These are phyloP conservation scores for Lolium rigidum DNA, from an alignment of 176 grass and related monocot genomes.

Conservation along the genomic window DNA sequence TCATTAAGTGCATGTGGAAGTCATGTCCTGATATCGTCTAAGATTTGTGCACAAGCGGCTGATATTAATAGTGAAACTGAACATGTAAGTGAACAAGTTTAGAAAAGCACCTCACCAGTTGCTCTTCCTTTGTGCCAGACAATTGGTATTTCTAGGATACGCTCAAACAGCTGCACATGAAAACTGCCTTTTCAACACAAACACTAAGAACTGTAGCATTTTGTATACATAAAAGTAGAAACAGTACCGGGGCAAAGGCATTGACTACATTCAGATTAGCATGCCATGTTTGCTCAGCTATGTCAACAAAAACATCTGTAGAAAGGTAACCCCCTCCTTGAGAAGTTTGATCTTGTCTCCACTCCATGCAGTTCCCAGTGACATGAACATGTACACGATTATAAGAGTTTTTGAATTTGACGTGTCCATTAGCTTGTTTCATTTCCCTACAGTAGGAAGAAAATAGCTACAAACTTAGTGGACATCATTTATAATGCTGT, in stretches of 20 bases:
- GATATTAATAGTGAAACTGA: constrained; percentile 27
- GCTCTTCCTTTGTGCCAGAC: constrained; percentile 88
- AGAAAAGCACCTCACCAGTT: constrained; percentile 96
- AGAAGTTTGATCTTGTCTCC: constrained; percentile 83
- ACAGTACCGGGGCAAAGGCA: constrained; percentile 89
- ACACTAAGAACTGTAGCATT: constrained; percentile 32
- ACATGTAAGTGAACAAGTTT: constrained; percentile 48
- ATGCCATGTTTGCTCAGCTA: constrained; percentile 94
- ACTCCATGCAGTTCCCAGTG: constrained; percentile 92
- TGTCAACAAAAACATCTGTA: constrained; percentile 96
- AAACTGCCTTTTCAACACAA: constrained; percentile 44
- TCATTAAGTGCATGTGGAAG: constrained; percentile 28
- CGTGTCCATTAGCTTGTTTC: constrained; percentile 69
- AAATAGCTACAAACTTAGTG: constrained; percentile 31
- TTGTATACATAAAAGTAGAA: constrained; percentile 29
- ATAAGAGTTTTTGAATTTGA: constrained; percentile 83
- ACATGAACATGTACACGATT: constrained; percentile 76
- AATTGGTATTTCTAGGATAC: constrained; percentile 87
- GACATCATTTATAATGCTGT: constrained; percentile 9
- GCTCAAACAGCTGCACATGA: constrained; percentile 85
- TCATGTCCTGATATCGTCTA: constrained; percentile 26
- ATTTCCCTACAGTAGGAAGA: constrained; percentile 75
- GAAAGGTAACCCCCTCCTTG: constrained; percentile 92
- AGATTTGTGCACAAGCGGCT: constrained; percentile 26
- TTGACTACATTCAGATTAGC: constrained; percentile 82